Conservation (phyloP, 2,329 filamentous ascomycete genomes). For the Monilinia laxa region DNA sequence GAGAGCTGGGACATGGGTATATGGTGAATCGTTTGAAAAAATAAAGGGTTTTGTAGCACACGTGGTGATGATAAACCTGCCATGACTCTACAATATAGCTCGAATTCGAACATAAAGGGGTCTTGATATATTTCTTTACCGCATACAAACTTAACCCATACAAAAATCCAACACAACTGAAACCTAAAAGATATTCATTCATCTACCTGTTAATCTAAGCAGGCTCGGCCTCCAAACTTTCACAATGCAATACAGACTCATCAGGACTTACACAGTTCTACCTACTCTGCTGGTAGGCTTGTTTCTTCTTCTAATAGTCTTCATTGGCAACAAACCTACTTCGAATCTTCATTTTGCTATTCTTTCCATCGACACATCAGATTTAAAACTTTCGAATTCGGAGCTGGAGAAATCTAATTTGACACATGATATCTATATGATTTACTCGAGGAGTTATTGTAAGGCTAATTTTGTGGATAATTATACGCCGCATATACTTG, state of each 20-base stretch:
- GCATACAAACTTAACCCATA: background rate
- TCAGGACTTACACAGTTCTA: background rate
- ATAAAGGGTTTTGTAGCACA: background rate
- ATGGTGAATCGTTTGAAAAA: background rate
- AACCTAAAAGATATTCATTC: background rate
- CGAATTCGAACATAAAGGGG: background rate
- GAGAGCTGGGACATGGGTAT: background rate
- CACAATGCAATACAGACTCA: background rate
- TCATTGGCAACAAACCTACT: background rate
- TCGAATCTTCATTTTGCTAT: background rate
- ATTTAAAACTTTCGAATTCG: background rate
- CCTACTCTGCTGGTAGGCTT: background rate
- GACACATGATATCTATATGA: background rate
- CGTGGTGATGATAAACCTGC: no score
- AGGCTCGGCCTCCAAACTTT: background rate
- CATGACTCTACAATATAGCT: background rate
- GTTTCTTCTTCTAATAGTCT: background rate
- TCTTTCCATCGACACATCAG: background rate
- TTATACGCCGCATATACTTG: background rate
- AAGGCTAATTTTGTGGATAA: background rate
- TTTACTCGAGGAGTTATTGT: background rate
- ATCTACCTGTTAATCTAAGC: background rate
- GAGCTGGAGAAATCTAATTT: background rate
- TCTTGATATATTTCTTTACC: background rate
- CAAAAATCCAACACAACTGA: background rate